Evolutionary conservation across 169 alveolate species (phyloP).

Genomic region (Cryptosporidium felis): DNA sequence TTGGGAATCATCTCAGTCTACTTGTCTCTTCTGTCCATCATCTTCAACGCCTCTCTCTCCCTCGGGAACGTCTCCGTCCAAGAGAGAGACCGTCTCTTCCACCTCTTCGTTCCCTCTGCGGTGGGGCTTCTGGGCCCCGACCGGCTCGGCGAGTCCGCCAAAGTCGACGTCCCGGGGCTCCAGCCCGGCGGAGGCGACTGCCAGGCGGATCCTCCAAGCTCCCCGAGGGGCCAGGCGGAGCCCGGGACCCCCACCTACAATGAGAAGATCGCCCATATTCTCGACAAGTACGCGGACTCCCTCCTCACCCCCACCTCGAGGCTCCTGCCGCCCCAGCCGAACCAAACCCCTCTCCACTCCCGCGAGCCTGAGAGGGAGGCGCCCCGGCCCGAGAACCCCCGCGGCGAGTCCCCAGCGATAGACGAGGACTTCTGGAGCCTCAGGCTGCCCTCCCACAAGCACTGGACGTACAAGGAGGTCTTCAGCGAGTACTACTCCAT

Average conservation of each 20-base stretch:
- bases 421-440: constrained; percentile 18
- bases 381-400: not conserved
- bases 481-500: constrained; percentile 48
- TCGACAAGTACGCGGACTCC: constrained; percentile 58
- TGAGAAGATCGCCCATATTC: constrained; percentile 22
- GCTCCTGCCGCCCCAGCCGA: not conserved
- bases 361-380: not conserved
- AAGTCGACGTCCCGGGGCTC: not conserved
- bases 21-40: constrained; percentile 20
- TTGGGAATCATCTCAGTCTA: not conserved
- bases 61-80: constrained; percentile 16
- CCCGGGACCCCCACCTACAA: not conserved
- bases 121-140: not conserved
- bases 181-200: not conserved
- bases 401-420: not conserved
- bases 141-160: not conserved
- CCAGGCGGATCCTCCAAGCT: not conserved
- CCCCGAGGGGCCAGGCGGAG: not conserved
- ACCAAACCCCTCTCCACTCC: constrained; percentile 9
- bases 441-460: constrained; percentile 39
- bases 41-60: constrained; percentile 30
- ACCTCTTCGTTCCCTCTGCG: constrained; percentile 45
- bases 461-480: constrained; percentile 46
- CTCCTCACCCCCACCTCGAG: constrained; percentile 28
- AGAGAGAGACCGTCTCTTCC: constrained; percentile 52